phyloP scores from a whole-genome alignment of 257 asterid genomes.

The Fraxinus americana region DNA sequence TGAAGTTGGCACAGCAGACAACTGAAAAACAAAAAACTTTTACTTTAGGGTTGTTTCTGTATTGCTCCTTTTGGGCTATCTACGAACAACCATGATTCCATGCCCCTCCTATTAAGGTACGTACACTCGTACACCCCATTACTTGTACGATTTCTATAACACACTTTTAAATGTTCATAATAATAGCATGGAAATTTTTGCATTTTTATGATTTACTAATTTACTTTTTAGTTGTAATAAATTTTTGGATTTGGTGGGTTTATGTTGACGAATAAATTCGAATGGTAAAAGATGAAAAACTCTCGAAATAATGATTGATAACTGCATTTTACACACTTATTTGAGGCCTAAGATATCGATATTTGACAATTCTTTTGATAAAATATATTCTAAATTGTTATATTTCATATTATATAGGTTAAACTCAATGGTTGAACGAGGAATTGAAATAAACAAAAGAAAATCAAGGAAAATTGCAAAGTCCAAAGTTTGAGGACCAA shows the following conservation, averaged over 20 bases:
- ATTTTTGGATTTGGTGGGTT: neutral
- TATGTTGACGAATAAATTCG: neutral
- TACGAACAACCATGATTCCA: slow-evolving; percentile 41
- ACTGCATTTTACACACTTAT: too few relatives aligned
- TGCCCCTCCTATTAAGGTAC: slow-evolving; percentile 29
- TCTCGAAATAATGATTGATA: too few relatives aligned
- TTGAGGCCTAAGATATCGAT: too few relatives aligned
- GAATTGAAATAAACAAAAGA: too few relatives aligned
- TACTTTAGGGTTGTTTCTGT: neutral
- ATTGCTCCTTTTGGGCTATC: slow-evolving; percentile 22
- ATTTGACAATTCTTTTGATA: too few relatives aligned
- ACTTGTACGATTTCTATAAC: neutral
- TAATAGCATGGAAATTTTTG: neutral
- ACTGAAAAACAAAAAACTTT: neutral
- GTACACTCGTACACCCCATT: slow-evolving; percentile 22
- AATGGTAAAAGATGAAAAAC: too few relatives aligned
- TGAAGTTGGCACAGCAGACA: slow-evolving; percentile 2
- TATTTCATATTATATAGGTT: too few relatives aligned
- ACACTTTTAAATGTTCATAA: neutral
- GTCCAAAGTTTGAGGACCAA: too few relatives aligned
- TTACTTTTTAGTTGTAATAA: neutral
- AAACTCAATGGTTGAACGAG: too few relatives aligned
- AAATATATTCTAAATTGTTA: too few relatives aligned
- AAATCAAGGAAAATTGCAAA: too few relatives aligned
- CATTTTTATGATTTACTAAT: neutral